Conservation (phyloP, 1,284 basidiomycete genomes). For the Hymenochaete sp. region DNA sequence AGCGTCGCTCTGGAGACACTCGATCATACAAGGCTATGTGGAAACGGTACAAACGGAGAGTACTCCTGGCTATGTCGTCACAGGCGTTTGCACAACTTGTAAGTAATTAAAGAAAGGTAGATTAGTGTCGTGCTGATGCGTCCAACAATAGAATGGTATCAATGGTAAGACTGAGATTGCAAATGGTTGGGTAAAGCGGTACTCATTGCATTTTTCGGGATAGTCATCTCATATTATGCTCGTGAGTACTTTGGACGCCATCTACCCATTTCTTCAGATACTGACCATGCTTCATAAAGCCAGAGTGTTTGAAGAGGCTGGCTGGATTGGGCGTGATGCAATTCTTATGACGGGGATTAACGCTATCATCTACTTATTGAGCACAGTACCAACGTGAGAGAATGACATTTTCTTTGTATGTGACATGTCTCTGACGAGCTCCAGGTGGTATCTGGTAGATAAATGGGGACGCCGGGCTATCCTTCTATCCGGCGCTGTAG, state of each 20-base stretch:
- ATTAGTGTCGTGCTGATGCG: not conserved
- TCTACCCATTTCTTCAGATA: conserved; percentile 15
- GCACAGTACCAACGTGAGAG: conserved; percentile 73
- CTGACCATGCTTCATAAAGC: conserved; percentile 33
- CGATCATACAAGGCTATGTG: conserved; percentile 83
- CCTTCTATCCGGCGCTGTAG: conserved; percentile 81
- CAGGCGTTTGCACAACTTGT: conserved; percentile 94
- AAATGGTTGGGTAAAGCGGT: conserved; percentile 11
- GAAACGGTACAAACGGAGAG: conserved; percentile 81
- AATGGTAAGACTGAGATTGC: conserved; percentile 48
- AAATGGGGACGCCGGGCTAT: conserved; percentile 86
- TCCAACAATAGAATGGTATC: conserved; percentile 65
- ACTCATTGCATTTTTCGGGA: not conserved
- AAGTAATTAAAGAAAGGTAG: conserved; percentile 25
- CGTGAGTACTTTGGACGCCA: conserved; percentile 41
- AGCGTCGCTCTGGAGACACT: conserved; percentile 68
- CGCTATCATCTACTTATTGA: conserved; percentile 77
- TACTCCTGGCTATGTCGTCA: conserved; percentile 92
- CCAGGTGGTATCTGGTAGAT: conserved; percentile 94
- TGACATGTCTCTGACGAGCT: not conserved
- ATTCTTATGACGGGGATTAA: conserved; percentile 98
- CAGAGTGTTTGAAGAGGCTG: conserved; percentile 86
- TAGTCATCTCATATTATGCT: conserved; percentile 92
- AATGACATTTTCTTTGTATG: not conserved
- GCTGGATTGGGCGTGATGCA: conserved; percentile 95